Evolutionary conservation across 805 yeast species (phyloP), one percentile per base, ranked within the genome.

Genomic region (Yarrowia sp.): DNA sequence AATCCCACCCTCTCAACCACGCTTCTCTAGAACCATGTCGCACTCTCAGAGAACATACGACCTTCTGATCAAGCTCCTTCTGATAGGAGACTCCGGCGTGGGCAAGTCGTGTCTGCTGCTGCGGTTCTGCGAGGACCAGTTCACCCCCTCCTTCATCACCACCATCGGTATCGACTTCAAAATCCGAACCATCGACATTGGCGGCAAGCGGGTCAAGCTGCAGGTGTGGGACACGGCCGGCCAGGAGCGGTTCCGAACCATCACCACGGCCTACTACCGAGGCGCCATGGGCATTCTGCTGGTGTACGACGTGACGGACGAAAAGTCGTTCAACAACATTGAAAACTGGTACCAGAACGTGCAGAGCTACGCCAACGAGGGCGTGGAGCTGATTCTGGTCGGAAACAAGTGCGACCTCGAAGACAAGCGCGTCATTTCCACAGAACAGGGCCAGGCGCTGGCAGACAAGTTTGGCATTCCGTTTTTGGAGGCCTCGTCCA

Each of bases 161-260:
- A 94, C 99, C 51, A 94, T 94, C 70, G 99, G 99, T 62, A 94
- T 94, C 70, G 99, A 94, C 75, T 94, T 94, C 82, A 94, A 94
- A 79, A 93, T 94, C 73, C 87, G 97, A 77, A 92, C 97, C 27
- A 89, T 92, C 68, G 97, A 93, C 69, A 82, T 92, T 67, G 93
- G 93, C 66, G 97, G 97, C 61, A 88, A 89, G 76, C 87, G 87
- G 67, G 88, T 94, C 76, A 94, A 94, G 77, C 82, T 93, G 72
- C 99, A 94, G 75, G 88, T 93, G 44, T 93, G 99, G 99, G 99
- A 93, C 74, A 93, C 99, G 63, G 99, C 99, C 18, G 99, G 99
- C 58, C 99, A 93, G 80, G 99, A 93, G 77, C 81, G 98, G 69
- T 93, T 93, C 80, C 86, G 97, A 81, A 94, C 98, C 56, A 94